A percentile compares a stretch with the other conserved stretches of the same genome.
Evolutionary conservation across 1,284 basidiomycete genomes (phyloP).

Genomic region (Tilletia caries): DNA sequence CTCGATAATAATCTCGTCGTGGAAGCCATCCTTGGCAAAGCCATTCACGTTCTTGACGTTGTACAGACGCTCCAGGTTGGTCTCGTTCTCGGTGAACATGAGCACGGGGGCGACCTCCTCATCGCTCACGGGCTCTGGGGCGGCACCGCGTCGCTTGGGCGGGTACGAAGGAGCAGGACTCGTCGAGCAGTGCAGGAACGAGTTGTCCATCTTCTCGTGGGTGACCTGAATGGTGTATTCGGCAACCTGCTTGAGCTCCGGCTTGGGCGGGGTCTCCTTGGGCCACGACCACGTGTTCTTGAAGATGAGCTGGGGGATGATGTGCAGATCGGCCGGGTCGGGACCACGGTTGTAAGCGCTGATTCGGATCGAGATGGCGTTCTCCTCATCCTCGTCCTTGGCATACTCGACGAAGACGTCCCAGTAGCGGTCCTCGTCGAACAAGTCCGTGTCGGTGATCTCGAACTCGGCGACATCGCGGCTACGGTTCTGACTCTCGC

Average conservation of each 20-base stretch:
- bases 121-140: slow-evolving; percentile 45
- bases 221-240: slow-evolving; percentile 61
- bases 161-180: slow-evolving; percentile 83
- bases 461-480: slow-evolving; percentile 88
- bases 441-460: slow-evolving; percentile 83
- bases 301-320: slow-evolving; percentile 94
- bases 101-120: slow-evolving; percentile 57
- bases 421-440: slow-evolving; percentile 94
- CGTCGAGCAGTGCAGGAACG: slow-evolving; percentile 80
- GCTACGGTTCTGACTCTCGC: slow-evolving; percentile 75
- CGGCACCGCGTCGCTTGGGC: slow-evolving; percentile 59
- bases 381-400: slow-evolving; percentile 87
- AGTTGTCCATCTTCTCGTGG: slow-evolving; percentile 63
- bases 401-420: slow-evolving; percentile 83
- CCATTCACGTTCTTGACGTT: slow-evolving; percentile 70
- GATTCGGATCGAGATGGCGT: slow-evolving; percentile 86
- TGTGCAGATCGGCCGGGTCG: slow-evolving; percentile 88
- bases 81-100: slow-evolving; percentile 77
- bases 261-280: slow-evolving; percentile 71
- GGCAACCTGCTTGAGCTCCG: slow-evolving; percentile 62
- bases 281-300: slow-evolving; percentile 98
- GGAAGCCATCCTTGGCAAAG: slow-evolving; percentile 96
- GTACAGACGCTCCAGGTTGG: slow-evolving; percentile 88
- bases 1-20: slow-evolving; percentile 84
- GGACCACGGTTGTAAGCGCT: slow-evolving; percentile 95